A percentile compares a stretch with the other conserved stretches of the same genome.
Conservation (phyloP, 2,329 filamentous ascomycete species). For the Epichloe coenophiala region DNA sequence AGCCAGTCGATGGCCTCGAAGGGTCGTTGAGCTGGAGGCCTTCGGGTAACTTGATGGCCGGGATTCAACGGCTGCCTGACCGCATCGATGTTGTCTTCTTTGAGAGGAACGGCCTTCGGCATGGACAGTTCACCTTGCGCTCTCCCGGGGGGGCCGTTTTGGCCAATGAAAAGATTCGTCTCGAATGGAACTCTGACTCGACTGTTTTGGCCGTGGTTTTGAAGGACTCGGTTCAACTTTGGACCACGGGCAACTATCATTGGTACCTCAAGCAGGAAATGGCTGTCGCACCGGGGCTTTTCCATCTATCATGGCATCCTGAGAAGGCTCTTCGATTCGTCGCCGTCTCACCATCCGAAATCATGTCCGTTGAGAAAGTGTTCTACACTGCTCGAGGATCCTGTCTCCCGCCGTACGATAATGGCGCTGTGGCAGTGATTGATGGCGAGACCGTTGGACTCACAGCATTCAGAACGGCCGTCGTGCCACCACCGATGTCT, state of each 20-base stretch:
- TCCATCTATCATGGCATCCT: slow-evolving; percentile 60
- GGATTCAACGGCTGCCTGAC: slow-evolving; percentile 58
- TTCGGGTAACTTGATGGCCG: slow-evolving; percentile 79
- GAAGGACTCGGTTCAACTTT: slow-evolving; percentile 67
- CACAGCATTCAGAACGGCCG: slow-evolving; percentile 71
- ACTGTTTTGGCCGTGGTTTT: slow-evolving; percentile 76
- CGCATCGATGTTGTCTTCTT: slow-evolving; percentile 84
- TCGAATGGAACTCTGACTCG: slow-evolving; percentile 88
- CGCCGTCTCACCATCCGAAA: slow-evolving; percentile 32
- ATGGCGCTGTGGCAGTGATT: slow-evolving; percentile 68
- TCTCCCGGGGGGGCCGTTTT: slow-evolving; percentile 45
- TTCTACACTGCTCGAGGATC: slow-evolving; percentile 58
- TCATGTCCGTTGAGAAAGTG: slow-evolving; percentile 52
- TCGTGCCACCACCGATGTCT: slow-evolving; percentile 87
- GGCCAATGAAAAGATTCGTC: slow-evolving; percentile 43
- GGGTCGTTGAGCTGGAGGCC: slow-evolving; percentile 82
- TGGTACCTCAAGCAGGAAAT: slow-evolving; percentile 96
- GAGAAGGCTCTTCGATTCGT: slow-evolving; percentile 65
- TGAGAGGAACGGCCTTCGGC: slow-evolving; percentile 91
- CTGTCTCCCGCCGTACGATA: slow-evolving; percentile 56
- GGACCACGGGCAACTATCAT: slow-evolving; percentile 96
- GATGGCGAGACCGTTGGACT: slow-evolving; percentile 71
- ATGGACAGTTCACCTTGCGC: slow-evolving; percentile 81
- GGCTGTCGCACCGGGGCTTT: slow-evolving; percentile 22
- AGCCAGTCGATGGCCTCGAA: slow-evolving; percentile 88